Evolutionary conservation across 352 stramenopile genomes (phyloP), one percentile per base, ranked within the genome.

Genomic region (Phytophthora cactorum): DNA sequence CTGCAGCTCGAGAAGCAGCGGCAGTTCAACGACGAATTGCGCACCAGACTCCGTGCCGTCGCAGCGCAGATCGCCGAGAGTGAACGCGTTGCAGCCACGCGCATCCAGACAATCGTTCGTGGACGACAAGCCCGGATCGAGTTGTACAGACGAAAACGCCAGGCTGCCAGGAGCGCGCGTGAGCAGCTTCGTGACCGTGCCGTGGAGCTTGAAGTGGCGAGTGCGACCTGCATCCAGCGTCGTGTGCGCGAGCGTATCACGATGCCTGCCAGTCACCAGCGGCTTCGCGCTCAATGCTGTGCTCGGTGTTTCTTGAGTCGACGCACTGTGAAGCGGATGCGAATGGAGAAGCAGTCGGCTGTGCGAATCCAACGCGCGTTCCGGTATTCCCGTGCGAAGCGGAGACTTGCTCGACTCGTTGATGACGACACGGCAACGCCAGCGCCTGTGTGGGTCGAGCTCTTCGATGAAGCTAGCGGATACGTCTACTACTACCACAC

Each of bases 401-500:
- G 66, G 28, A 64, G 68, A 62, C 69, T 91, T 29, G 68, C 76
- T 22, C 51, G 51, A 36, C 60, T 84, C n/a, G 66, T 84, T 29
- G 63, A 61, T 28, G 41, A 54, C 36, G 50, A 70, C 34, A 52
- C 15, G 1, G 56, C 22, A 10, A n/a, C 50, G 2, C 56, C 32
- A 11, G 43, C 29, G 10, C 41, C 43, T 39, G 69, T 22, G 10
- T 93, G 86, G 86, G 79, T 92, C 8, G 86, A 92, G 68, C 75
- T 90, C 15, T 79, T 92, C 41, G 86, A 93, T 59, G 84, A 92
- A 46, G 59, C 52, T 6, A 91, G 76, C 49, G 80, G 86, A 6
- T 88, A 57, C 29, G 74, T 86, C 34, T 93, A 91, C 76, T 93
- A 89, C 59, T 89, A 85, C 66, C 82, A 92, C 62, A 65, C 70